A percentile compares a stretch with the other conserved stretches of the same genome.
Evolutionary conservation across 352 stramenopile genomes (phyloP).

Genomic region (Paralagenidium karlingii): DNA sequence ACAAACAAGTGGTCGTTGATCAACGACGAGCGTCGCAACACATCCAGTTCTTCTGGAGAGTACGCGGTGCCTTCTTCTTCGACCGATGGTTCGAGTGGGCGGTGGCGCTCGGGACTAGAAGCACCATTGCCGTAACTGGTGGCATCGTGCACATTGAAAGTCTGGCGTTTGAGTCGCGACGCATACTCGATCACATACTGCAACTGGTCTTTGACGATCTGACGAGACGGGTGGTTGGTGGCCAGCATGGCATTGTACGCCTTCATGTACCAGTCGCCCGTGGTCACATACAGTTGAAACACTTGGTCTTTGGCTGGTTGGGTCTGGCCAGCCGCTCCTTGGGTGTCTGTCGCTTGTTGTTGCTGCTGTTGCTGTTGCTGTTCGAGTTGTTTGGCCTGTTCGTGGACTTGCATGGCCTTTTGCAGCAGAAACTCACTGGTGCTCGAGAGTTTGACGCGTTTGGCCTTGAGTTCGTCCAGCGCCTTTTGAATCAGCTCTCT

Average conservation of each 20-base stretch:
- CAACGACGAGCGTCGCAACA: slow-evolving; percentile 63
- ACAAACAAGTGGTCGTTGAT: slow-evolving; percentile 81
- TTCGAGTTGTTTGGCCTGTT: slow-evolving; percentile 12
- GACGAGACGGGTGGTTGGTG: slow-evolving; percentile 13
- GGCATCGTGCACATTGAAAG: not conserved
- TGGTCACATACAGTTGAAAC: slow-evolving; percentile 39
- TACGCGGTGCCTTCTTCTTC: slow-evolving; percentile 12
- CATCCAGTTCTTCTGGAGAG: slow-evolving; percentile 49
- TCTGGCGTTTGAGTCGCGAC: slow-evolving; percentile 25
- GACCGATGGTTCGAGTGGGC: not conserved
- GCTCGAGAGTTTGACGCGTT: slow-evolving; percentile 23
- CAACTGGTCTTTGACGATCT: slow-evolving; percentile 38
- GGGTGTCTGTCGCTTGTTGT: slow-evolving; percentile 4
- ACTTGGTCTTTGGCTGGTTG: slow-evolving; percentile 2
- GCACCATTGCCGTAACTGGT: not conserved
- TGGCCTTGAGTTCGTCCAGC: slow-evolving; percentile 32
- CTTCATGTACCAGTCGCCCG: slow-evolving; percentile 37
- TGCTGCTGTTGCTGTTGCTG: not conserved
- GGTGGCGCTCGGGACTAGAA: not conserved
- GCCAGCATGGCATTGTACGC: slow-evolving; percentile 25
- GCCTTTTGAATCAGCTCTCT: slow-evolving; percentile 38
- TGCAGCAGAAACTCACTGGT: slow-evolving; percentile 17
- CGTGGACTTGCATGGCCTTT: slow-evolving; percentile 20
- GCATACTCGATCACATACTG: slow-evolving; percentile 69
- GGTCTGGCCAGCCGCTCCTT: slow-evolving; percentile 2